Evolutionary conservation across 2,329 filamentous ascomycete species (phyloP).

Genomic region (Colletotrichum spaethianum): DNA sequence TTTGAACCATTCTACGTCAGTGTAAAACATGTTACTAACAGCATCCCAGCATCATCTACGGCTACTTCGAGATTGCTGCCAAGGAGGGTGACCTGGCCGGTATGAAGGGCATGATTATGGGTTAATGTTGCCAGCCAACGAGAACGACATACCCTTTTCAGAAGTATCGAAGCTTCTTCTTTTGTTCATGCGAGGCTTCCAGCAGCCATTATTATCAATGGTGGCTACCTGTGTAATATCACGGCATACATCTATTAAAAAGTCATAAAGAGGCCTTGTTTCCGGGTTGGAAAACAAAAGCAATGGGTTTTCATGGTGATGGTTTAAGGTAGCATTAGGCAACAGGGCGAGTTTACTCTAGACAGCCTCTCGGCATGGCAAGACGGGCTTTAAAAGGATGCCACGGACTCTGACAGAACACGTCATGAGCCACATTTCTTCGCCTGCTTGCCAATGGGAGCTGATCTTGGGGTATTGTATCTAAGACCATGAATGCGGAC

Average conservation of each 20-base stretch:
- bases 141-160: constrained; percentile 35
- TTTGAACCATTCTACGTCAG: constrained; percentile 11
- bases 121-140: constrained; percentile 58
- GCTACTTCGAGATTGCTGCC: constrained; percentile 99
- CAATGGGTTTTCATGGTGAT: constrained; percentile 34
- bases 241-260: constrained; percentile 38
- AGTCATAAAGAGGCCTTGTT: constrained; percentile 24
- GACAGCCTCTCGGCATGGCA: constrained; percentile 3
- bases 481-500: constrained; percentile 38
- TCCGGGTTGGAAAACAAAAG: constrained; percentile 34
- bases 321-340: constrained; percentile 25
- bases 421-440: neutral
- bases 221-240: constrained; percentile 41
- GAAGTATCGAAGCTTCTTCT: constrained; percentile 38
- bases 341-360: neutral
- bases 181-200: constrained; percentile 39
- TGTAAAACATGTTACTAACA: constrained; percentile 48
- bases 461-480: constrained; percentile 31
- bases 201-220: constrained; percentile 13
- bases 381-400: neutral
- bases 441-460: neutral
- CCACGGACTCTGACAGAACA: neutral
- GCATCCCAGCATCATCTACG: constrained; percentile 91
- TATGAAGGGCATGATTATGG: constrained; percentile 82
- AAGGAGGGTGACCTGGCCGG: constrained; percentile 97